Evolutionary conservation across 202 grass and related monocot species (phyloP).

Genomic region (Hordeum pubiflorum): DNA sequence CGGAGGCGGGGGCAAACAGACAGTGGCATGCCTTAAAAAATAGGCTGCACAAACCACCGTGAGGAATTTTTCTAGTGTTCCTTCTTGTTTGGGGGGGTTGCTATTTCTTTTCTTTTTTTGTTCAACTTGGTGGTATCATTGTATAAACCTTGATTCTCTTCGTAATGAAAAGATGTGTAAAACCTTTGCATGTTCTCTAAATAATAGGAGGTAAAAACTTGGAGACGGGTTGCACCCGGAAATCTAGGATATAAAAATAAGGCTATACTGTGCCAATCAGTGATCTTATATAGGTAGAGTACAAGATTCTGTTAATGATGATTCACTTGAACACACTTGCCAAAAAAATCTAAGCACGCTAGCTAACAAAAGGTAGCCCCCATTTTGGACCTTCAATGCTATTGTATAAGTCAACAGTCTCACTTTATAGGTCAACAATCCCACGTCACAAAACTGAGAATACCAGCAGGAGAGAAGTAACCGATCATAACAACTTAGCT

Average conservation of each 20-base stretch:
- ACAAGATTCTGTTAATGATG: not conserved
- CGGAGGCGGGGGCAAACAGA: not conserved
- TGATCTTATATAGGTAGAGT: not conserved
- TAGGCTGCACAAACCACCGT: not conserved
- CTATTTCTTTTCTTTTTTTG: not conserved
- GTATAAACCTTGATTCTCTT: not conserved
- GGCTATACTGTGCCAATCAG: not conserved
- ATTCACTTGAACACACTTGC: constrained; percentile 13
- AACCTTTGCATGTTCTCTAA: not conserved
- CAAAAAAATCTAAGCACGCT: not conserved
- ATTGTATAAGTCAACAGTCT: not conserved
- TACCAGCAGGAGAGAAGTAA: constrained; percentile 11
- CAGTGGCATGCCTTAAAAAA: not conserved
- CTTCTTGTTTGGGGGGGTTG: no score
- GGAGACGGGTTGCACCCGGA: not conserved
- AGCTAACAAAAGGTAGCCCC: not conserved
- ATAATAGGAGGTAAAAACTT: not conserved
- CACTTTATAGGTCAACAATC: not conserved
- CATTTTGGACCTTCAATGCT: not conserved
- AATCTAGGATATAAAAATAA: not conserved
- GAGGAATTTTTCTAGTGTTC: not conserved
- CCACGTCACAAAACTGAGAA: not conserved
- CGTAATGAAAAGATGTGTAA: not conserved
- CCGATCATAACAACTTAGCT: not conserved
- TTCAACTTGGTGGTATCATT: not conserved